phyloP scores from a whole-genome alignment of 495 filamentous ascomycete genomes.

The Podospora tetraspora region DNA sequence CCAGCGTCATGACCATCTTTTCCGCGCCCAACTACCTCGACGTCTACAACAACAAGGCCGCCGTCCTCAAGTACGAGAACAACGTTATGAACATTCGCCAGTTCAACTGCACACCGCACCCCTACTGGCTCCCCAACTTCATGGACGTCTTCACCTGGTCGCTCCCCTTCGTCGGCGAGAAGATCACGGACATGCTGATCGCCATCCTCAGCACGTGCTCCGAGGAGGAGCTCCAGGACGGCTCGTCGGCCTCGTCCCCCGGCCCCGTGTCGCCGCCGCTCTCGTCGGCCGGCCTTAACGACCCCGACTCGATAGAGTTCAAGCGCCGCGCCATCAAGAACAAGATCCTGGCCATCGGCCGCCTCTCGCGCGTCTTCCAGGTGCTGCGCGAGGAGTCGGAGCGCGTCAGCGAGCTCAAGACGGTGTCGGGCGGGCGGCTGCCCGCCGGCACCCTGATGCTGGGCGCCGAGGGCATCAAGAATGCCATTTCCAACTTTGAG shows the following conservation, averaged over 20 bases:
- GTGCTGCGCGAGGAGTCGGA: slow-evolving; percentile 97
- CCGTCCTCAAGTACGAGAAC: slow-evolving; percentile 97
- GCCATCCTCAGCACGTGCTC: slow-evolving; percentile 97
- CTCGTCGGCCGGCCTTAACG: slow-evolving; percentile 42
- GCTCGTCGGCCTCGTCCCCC: slow-evolving; percentile 50
- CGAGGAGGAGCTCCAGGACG: slow-evolving; percentile 88
- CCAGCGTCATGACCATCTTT: slow-evolving; percentile 99
- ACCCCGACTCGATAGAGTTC: slow-evolving; percentile 80
- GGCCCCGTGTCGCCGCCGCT: slow-evolving; percentile 68
- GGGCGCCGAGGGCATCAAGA: slow-evolving; percentile 96
- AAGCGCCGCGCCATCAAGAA: slow-evolving; percentile 97
- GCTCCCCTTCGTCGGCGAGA: slow-evolving; percentile 95
- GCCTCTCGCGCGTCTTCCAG: slow-evolving; percentile 96
- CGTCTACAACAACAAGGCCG: slow-evolving; percentile 99
- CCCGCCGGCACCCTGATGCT: slow-evolving; percentile 97
- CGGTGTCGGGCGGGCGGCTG: slow-evolving; percentile 84
- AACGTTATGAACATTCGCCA: slow-evolving; percentile 99
- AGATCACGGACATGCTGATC: slow-evolving; percentile 99
- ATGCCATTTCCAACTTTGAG: slow-evolving; percentile 95
- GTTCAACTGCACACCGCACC: slow-evolving; percentile 98
- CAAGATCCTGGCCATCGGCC: slow-evolving; percentile 97
- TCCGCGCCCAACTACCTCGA: slow-evolving; percentile 97
- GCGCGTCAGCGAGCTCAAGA: slow-evolving; percentile 94
- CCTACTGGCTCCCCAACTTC: slow-evolving; percentile 99
- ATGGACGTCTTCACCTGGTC: slow-evolving; percentile 99